These are phyloP conservation scores for Lagenaria siceraria DNA, from an alignment of 306 rosid species.

Conservation along the genomic window DNA sequence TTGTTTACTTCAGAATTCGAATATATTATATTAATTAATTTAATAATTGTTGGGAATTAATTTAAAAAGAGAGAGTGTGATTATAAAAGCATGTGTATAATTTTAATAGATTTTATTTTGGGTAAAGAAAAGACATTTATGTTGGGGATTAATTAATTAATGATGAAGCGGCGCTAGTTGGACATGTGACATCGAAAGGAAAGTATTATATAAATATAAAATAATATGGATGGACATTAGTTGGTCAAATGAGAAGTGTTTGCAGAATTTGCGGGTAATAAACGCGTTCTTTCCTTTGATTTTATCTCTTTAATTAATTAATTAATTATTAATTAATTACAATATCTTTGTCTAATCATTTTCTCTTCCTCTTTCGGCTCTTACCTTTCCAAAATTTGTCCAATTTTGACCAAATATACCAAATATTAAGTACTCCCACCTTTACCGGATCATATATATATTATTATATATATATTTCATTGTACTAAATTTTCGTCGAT, in stretches of 20 bases:
- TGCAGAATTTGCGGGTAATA: conserved; percentile 4
- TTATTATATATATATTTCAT: too few relatives aligned
- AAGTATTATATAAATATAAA: too few relatives aligned
- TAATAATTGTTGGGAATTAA: too few relatives aligned
- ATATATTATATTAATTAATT: too few relatives aligned
- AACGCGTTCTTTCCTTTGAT: background rate
- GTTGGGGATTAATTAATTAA: background rate
- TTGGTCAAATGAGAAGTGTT: background rate
- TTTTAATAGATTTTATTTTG: too few relatives aligned
- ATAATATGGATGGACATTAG: too few relatives aligned
- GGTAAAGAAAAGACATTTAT: background rate
- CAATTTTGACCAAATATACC: background rate
- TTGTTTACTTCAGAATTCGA: too few relatives aligned
- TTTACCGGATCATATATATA: too few relatives aligned
- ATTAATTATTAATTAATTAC: background rate
- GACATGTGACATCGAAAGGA: background rate
- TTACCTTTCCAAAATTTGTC: background rate
- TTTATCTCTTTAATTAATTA: background rate
- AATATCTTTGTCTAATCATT: background rate
- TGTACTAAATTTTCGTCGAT: too few relatives aligned
- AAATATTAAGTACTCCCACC: too few relatives aligned
- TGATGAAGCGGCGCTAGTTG: background rate
- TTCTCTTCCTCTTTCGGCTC: background rate
- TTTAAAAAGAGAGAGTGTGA: too few relatives aligned
- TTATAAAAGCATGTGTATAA: too few relatives aligned